phyloP scores from a whole-genome alignment of 139 green algal species.

The Chlorella sorokiniana region DNA sequence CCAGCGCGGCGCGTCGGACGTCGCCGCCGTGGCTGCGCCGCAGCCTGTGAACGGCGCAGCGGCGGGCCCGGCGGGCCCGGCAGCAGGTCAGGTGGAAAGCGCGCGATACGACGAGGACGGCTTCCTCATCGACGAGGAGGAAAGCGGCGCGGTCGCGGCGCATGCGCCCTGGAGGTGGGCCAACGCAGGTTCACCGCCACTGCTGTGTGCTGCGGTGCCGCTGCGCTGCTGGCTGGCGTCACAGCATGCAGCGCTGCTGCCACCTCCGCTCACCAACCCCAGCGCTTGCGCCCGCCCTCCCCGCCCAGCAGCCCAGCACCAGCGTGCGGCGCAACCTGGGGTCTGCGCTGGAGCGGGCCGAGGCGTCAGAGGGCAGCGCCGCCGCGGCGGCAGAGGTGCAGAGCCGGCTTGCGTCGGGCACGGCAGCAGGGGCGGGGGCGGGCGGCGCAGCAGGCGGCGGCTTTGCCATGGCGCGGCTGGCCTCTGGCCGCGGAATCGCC shows the following conservation, averaged over 20 bases:
- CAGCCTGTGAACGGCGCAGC: too few species aligned
- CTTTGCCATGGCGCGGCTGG: not conserved
- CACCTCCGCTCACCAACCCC: too few species aligned
- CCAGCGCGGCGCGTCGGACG: too few species aligned
- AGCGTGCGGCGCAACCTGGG: conserved; percentile 38
- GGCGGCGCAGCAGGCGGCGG: not conserved
- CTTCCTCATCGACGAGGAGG: not conserved
- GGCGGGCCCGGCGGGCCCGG: not conserved
- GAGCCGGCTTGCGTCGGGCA: conserved; percentile 13
- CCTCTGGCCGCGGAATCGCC: not conserved
- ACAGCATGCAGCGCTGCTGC: too few species aligned
- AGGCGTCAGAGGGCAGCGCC: not conserved
- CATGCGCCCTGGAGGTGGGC: not conserved
- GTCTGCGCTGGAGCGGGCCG: conserved; percentile 8
- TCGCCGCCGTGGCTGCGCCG: too few species aligned
- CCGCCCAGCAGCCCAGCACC: conserved; percentile 1
- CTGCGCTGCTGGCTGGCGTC: too few species aligned
- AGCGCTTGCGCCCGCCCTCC: too few species aligned
- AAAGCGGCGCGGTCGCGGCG: not conserved
- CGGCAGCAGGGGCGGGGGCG: not conserved
- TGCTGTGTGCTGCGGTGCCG: too few species aligned
- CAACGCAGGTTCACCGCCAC: too few species aligned
- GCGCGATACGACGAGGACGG: not conserved
- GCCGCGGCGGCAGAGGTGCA: conserved; percentile 10
- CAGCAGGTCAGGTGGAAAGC: not conserved